Evolutionary conservation across 768 basidiomycete species (phyloP).

Genomic region (Collybia nuda): DNA sequence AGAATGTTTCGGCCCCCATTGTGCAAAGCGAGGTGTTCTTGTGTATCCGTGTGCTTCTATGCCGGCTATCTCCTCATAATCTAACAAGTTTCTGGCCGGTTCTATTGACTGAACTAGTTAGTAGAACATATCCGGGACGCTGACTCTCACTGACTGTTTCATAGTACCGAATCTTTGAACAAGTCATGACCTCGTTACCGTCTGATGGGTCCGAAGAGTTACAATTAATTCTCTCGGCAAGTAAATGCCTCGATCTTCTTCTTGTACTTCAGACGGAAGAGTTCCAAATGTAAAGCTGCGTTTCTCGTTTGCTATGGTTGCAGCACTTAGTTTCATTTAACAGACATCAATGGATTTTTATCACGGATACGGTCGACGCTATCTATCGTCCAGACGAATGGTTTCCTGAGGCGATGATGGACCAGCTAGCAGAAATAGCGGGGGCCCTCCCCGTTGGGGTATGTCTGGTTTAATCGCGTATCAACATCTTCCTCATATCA

Average conservation of each 20-base stretch:
- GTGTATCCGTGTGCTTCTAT: conserved; percentile 88
- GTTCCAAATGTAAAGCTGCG: conserved; percentile 81
- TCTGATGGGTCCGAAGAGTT: conserved; percentile 85
- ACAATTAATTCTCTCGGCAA: conserved; percentile 79
- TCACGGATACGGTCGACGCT: conserved; percentile 96
- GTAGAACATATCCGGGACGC: conserved; percentile 13
- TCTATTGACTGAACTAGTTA: conserved; percentile 85
- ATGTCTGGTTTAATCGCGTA: conserved; percentile 8
- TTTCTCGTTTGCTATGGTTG: conserved; percentile 7
- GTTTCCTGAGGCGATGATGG: conserved; percentile 86
- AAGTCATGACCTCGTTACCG: conserved; percentile 67
- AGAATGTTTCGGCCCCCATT: conserved; percentile 73
- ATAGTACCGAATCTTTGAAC: conserved; percentile 90
- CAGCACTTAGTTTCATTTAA: neutral
- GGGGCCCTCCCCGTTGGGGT: conserved; percentile 60
- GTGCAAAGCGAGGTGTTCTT: conserved; percentile 96
- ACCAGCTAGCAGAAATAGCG: conserved; percentile 83
- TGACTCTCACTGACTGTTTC: neutral
- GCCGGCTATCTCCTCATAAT: conserved; percentile 88
- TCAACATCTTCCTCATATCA: neutral
- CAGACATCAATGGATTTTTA: conserved; percentile 98
- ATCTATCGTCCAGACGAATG: conserved; percentile 84
- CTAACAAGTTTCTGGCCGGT: conserved; percentile 97
- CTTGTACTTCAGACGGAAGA: conserved; percentile 93
- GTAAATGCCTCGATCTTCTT: conserved; percentile 93